A percentile compares a stretch with the other conserved stretches of the same genome.
Evolutionary conservation across 164 flowering plant genomes (phyloP).

Genomic region (Pachysandra terminalis): DNA sequence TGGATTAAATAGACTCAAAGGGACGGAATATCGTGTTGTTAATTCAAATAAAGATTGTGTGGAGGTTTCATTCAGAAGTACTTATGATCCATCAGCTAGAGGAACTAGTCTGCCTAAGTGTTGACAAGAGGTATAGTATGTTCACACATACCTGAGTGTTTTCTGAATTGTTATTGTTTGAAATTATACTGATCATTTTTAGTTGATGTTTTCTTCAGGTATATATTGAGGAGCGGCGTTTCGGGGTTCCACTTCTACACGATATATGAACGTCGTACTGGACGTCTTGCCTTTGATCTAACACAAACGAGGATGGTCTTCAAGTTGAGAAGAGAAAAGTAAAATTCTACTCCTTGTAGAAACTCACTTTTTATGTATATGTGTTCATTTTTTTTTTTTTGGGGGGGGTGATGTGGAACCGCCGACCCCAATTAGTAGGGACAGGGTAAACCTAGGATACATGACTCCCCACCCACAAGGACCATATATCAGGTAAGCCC

Average conservation of each 20-base stretch:
- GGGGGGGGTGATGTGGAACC: too few species aligned
- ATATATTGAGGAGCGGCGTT: slow-evolving; percentile 38
- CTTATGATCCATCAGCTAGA: slow-evolving; percentile 27
- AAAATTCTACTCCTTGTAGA: not conserved
- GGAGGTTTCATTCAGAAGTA: slow-evolving; percentile 49
- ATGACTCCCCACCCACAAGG: too few species aligned
- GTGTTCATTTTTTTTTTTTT: not conserved
- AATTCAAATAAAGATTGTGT: slow-evolving; percentile 19
- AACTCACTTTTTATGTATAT: not conserved
- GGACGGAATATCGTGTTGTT: slow-evolving; percentile 33
- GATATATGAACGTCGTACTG: slow-evolving; percentile 38
- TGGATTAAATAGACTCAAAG: slow-evolving; percentile 29
- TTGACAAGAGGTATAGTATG: slow-evolving; percentile 45
- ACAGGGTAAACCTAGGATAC: too few species aligned
- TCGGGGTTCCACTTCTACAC: slow-evolving; percentile 56
- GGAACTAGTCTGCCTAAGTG: slow-evolving; percentile 36
- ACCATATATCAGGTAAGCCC: too few species aligned
- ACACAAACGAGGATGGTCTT: slow-evolving; percentile 49
- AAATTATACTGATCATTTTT: not conserved
- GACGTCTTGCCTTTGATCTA: slow-evolving; percentile 42
- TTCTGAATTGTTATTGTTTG: not conserved
- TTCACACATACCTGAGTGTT: not conserved
- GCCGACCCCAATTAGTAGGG: too few species aligned
- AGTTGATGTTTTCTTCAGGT: slow-evolving; percentile 23
- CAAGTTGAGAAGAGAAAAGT: slow-evolving; percentile 42